Base-by-base conservation (phyloP, 768 basidiomycete species). In the Psilocybe cubensis region DNA sequence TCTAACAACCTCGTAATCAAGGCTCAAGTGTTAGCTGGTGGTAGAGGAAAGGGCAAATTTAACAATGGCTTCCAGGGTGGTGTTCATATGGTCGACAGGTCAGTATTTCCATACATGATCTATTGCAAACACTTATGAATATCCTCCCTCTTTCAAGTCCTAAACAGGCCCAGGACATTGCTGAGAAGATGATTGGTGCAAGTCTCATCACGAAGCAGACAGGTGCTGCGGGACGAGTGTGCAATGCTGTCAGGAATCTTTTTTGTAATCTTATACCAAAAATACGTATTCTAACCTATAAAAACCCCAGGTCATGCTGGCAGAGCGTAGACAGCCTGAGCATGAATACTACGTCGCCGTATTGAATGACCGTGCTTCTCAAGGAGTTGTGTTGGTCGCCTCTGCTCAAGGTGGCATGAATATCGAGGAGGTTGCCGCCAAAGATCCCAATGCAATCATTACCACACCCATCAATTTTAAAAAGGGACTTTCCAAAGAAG, bases 281-380 rank as follows among this genome's bases (percentile, higher is more conserved):
- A 51, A 40, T 8, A 23, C 17, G 28, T 11, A 53, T 44, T 27
- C n/a, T 43, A 20, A 28, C 41, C 41, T 23, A 12, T 10, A n/a
- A 3, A 11, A 17, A 47, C 14, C 24, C 54, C 21, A 96, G 94
- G 91, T 99, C 70, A 99, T 99, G 97, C 83, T 99, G 46, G 97
- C 97, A 12, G 95, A 98, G 76, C 89, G 93, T 63, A 88, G 94
- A 60, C 85, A 91, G 59, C 93, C 97, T 29, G 83, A 86, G 40
- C 97, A 99, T 71, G 97, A 99, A 73, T 98, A 98, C 81, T 99
- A 99, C 68, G 91, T 96, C 49, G 97, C 97, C 12, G 86, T 98
- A 28, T 84, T 99, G 53, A 98, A 98, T 69, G 97, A 99, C 80
- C 92, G 97, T 63, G 85, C 83, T 12, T 79, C 89, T 5, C 88